Evolutionary conservation across 2,329 filamentous ascomycete species (phyloP).

Genomic region (Aureobasidium pullulans): DNA sequence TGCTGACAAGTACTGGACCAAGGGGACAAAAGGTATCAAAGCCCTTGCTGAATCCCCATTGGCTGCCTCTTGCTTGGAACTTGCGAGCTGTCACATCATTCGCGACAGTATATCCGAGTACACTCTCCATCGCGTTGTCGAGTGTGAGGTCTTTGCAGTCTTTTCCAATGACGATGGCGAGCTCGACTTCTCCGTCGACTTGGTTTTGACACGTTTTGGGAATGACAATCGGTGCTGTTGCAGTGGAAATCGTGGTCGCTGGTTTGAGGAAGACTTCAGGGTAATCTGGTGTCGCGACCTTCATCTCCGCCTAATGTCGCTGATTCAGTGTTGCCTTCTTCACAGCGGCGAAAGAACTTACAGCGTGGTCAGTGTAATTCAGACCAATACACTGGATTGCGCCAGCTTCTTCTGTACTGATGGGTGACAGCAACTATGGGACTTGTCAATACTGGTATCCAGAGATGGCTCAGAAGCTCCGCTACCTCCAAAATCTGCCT

Average conservation of each 20-base stretch:
- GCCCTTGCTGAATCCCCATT: constrained; percentile 51
- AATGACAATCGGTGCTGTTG: background rate
- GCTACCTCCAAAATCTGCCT: background rate
- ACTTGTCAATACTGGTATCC: background rate
- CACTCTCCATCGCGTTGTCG: constrained; percentile 40
- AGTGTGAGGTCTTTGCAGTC: constrained; percentile 44
- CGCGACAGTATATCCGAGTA: constrained; percentile 47
- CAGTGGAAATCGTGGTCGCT: background rate
- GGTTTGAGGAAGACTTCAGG: background rate
- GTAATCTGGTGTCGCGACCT: background rate
- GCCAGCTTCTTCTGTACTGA: background rate
- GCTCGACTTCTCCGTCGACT: background rate
- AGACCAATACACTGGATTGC: background rate
- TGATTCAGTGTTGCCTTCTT: background rate
- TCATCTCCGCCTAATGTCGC: background rate
- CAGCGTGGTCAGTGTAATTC: background rate
- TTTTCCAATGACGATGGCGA: constrained; percentile 43
- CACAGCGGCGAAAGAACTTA: background rate
- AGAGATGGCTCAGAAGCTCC: background rate
- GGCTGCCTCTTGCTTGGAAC: constrained; percentile 47
- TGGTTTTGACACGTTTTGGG: background rate
- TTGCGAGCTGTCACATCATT: constrained; percentile 51
- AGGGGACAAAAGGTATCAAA: constrained; percentile 51
- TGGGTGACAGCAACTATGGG: background rate
- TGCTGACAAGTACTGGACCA: constrained; percentile 43